These are phyloP conservation scores for Eleusine coracana DNA, from an alignment of 176 grass and related monocot species.

Conservation along the genomic window DNA sequence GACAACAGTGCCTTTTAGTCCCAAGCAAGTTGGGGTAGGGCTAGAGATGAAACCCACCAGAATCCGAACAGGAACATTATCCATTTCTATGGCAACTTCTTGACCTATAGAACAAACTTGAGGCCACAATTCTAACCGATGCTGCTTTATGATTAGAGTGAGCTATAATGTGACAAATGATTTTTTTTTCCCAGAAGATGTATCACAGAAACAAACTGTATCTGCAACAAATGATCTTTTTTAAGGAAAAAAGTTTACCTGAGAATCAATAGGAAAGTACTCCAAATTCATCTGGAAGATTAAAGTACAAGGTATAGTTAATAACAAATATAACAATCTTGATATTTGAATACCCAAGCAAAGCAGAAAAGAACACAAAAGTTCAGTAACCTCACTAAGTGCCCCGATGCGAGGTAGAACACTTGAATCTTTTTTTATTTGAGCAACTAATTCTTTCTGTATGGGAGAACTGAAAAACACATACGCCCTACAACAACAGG, in stretches of 20 bases:
- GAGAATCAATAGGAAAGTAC: constrained; percentile 97
- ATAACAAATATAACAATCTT: constrained; percentile 30
- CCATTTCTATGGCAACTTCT: background rate
- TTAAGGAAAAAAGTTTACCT: constrained; percentile 65
- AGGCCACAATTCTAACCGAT: background rate
- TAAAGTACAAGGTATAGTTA: constrained; percentile 34
- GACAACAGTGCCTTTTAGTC: too few relatives aligned
- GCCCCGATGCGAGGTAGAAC: constrained; percentile 81
- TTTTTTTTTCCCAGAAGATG: constrained; percentile 6
- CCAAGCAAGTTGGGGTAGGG: too few relatives aligned
- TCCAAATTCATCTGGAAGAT: constrained; percentile 96
- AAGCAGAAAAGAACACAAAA: constrained; percentile 32
- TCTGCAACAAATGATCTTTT: constrained; percentile 3
- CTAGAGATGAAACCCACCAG: background rate
- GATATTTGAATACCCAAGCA: constrained; percentile 21
- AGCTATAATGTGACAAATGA: constrained; percentile 7
- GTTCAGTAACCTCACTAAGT: constrained; percentile 79
- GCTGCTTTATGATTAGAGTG: background rate
- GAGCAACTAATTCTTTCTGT: constrained; percentile 76
- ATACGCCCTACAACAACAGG: constrained; percentile 62
- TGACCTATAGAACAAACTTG: constrained; percentile 6
- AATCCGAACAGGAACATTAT: background rate
- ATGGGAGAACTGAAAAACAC: constrained; percentile 94
- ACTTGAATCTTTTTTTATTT: constrained; percentile 87
- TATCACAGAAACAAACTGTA: constrained; percentile 18